Percentiles rank a stretch among this genome's conserved stretches.
These are phyloP conservation scores for Stagonosporopsis chrysanthemi DNA, from an alignment of 2,329 filamentous ascomycete genomes.

Conservation along the genomic window DNA sequence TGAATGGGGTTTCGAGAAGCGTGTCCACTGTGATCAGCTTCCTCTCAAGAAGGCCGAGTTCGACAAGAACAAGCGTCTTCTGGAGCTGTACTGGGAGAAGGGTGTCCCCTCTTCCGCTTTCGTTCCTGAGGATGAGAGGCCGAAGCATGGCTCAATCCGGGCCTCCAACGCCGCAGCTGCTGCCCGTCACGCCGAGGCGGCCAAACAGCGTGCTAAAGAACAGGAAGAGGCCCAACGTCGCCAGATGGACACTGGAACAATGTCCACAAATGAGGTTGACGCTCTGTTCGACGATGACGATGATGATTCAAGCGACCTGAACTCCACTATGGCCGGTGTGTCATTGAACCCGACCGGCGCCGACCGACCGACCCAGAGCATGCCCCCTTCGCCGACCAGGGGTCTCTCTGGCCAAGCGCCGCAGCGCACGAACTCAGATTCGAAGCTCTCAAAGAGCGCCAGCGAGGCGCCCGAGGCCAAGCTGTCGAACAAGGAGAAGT, in stretches of 20 bases:
- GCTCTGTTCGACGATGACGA: slow-evolving; percentile 96
- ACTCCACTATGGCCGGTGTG: slow-evolving; percentile 90
- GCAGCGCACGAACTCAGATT: slow-evolving; percentile 90
- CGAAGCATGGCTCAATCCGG: slow-evolving; percentile 79
- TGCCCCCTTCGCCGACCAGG: slow-evolving; percentile 87
- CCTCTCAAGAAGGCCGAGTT: slow-evolving; percentile 99
- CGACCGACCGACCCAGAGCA: slow-evolving; percentile 92
- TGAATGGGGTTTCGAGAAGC: slow-evolving; percentile 98
- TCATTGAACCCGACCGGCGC: slow-evolving; percentile 70
- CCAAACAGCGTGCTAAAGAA: slow-evolving; percentile 81
- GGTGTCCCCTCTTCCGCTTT: slow-evolving; percentile 95
- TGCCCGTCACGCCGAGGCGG: slow-evolving; percentile 81
- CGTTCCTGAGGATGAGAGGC: slow-evolving; percentile 94
- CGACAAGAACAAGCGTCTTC: slow-evolving; percentile 90
- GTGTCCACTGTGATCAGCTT: slow-evolving; percentile 97
- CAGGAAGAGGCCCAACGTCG: slow-evolving; percentile 89
- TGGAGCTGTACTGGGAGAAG: slow-evolving; percentile 99
- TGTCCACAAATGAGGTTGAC: slow-evolving; percentile 90
- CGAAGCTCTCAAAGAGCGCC: slow-evolving; percentile 76
- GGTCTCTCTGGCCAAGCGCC: slow-evolving; percentile 73
- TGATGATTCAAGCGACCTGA: slow-evolving; percentile 80
- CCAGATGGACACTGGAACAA: slow-evolving; percentile 93
- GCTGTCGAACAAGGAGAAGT: slow-evolving; percentile 94
- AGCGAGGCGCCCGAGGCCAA: slow-evolving; percentile 79
- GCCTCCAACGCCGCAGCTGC: slow-evolving; percentile 78